Conservation (phyloP, 805 yeast species). For the Starmerella gropengiesseri region DNA sequence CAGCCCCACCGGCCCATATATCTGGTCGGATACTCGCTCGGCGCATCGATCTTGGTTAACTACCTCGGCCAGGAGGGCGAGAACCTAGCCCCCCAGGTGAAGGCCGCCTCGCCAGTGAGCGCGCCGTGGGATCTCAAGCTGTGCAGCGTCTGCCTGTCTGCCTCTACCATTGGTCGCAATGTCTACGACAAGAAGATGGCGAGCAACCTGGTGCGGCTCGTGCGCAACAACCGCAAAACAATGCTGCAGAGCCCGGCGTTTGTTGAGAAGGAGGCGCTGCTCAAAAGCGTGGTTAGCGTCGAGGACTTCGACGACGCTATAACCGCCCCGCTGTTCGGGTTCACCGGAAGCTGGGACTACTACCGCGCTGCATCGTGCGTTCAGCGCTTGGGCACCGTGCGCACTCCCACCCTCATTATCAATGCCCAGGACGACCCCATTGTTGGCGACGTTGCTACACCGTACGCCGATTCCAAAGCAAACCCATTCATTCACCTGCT, state of each 20-base stretch:
- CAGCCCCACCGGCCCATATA: constrained; percentile 57
- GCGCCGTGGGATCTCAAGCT: constrained; percentile 64
- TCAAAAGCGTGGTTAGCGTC: constrained; percentile 28
- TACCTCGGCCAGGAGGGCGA: constrained; percentile 55
- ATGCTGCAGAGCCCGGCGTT: constrained; percentile 28
- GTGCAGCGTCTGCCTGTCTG: constrained; percentile 37
- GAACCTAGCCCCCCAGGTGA: constrained; percentile 28
- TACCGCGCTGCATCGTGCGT: constrained; percentile 53
- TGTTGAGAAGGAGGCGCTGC: constrained; percentile 26
- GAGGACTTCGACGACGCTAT: constrained; percentile 52
- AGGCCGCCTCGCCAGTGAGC: constrained; percentile 51
- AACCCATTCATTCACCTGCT: constrained; percentile 54
- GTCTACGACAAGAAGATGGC: constrained; percentile 46
- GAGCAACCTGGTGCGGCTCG: constrained; percentile 35
- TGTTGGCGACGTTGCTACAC: constrained; percentile 43
- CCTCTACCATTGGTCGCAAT: constrained; percentile 34
- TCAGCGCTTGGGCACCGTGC: constrained; percentile 39
- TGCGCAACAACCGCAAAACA: constrained; percentile 35
- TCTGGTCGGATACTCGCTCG: constrained; percentile 71
- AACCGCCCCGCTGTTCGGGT: constrained; percentile 60
- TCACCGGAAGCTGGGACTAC: constrained; percentile 51
- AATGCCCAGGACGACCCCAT: constrained; percentile 69
- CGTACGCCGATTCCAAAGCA: constrained; percentile 37
- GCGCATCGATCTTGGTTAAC: constrained; percentile 61
- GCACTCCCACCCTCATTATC: constrained; percentile 55